Evolutionary conservation across 805 yeast species (phyloP).

Genomic region (Ogataea methylovora): DNA sequence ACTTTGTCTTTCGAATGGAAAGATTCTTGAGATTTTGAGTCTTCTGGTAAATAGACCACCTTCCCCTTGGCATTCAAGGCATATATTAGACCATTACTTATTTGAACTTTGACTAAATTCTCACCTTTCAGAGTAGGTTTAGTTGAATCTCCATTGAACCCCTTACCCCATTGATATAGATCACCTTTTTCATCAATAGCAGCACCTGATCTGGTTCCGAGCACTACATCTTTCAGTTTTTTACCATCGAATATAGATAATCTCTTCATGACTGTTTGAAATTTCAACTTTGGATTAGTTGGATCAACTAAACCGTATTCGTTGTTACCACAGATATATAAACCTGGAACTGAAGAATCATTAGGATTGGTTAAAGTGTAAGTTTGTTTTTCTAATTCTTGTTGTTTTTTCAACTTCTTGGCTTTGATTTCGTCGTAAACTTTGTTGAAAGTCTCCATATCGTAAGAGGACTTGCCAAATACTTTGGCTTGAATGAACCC

Average conservation of each 20-base stretch:
- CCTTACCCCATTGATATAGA: constrained; percentile 64
- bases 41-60: constrained; percentile 28
- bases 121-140: constrained; percentile 38
- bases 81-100: constrained; percentile 50
- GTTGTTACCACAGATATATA: constrained; percentile 61
- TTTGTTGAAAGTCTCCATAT: constrained; percentile 29
- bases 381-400: constrained; percentile 11
- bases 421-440: constrained; percentile 25
- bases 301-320: constrained; percentile 25
- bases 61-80: constrained; percentile 42
- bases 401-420: constrained; percentile 12
- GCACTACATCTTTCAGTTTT: constrained; percentile 46
- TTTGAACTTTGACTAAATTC: constrained; percentile 32
- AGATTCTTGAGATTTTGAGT: constrained; percentile 13
- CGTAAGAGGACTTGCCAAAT: constrained; percentile 20
- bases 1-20: constrained; percentile 4
- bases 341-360: constrained; percentile 41
- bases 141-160: constrained; percentile 19
- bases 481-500: constrained; percentile 28
- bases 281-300: constrained; percentile 14
- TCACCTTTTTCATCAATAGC: constrained; percentile 68
- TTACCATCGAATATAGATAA: constrained; percentile 56
- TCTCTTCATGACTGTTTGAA: constrained; percentile 49
- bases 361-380: constrained; percentile 26
- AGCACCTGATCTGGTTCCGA: constrained; percentile 40